Evolutionary conservation across 2,329 filamentous ascomycete genomes (phyloP), one percentile per base, ranked within the genome.

Genomic region (Phialophora expanda): DNA sequence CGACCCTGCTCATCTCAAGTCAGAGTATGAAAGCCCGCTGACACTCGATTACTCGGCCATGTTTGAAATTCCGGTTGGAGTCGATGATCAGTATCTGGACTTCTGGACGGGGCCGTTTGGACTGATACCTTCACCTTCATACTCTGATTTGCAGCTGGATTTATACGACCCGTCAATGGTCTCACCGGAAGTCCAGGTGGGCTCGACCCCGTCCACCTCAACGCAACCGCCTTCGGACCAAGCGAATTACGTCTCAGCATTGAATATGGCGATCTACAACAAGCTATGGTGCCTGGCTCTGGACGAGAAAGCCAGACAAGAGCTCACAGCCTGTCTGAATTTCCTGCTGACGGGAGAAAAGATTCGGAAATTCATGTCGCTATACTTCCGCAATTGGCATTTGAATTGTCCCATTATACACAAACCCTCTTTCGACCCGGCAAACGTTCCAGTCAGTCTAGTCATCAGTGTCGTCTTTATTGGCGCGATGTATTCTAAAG

Each of bases 311-410:
- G 69, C 76, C 3, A 77, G 80, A 32, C 75, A 78, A 26, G 77
- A 79, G 56, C 71, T 82, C 14, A 77, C 77, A 4, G 71, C 75
- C 9, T 75, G 77, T 44, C 71, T 81, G 3, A 76, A 76, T 30
- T 80, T 76, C 53, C 68, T 82, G 9, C 73, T 82, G 34, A 80
- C 76, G 0, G 78, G 78, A 0, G 74, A 75, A 0, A 77, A 76
- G 28, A 80, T 82, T 34, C 75, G 75, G 14, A 80, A 78, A 64
- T 81, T 79, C 61, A 70, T 80, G 3, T 70, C 73, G 1, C 71
- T 81, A 2, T 83, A 81, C 61, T 82, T 82, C 63, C 76, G 77
- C 44, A 78, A 77, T 64, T 82, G 81, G 77, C 80, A 83, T 38
- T 76, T 76, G 2, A 80, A 79, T 62, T 80, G 77, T 62, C 72